These are phyloP conservation scores for Penicillium sp. DNA, from an alignment of 2,329 filamentous ascomycete genomes.

Conservation along the genomic window DNA sequence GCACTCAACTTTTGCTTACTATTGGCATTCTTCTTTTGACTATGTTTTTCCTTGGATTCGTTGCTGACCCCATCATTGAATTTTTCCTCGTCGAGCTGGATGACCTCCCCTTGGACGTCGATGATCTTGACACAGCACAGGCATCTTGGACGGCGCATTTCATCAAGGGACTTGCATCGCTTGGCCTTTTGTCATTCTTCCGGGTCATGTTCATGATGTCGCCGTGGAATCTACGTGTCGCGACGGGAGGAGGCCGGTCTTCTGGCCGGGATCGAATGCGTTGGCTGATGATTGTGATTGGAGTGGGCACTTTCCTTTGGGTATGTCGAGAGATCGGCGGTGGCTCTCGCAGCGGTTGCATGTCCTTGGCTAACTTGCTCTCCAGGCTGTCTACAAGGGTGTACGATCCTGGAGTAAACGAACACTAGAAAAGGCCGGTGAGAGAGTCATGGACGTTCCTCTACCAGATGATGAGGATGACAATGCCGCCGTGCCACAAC, in stretches of 20 bases:
- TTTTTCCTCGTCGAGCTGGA: slow-evolving; percentile 79
- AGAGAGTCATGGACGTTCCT: slow-evolving; percentile 75
- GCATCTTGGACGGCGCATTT: slow-evolving; percentile 80
- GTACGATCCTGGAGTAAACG: slow-evolving; percentile 72
- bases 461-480: slow-evolving; percentile 58
- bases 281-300: slow-evolving; percentile 76
- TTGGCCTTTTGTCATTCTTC: slow-evolving; percentile 81
- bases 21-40: slow-evolving; percentile 67
- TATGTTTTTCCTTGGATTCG: slow-evolving; percentile 82
- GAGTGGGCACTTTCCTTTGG: slow-evolving; percentile 75
- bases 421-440: slow-evolving; percentile 74
- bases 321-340: slow-evolving; percentile 52
- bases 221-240: slow-evolving; percentile 65
- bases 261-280: slow-evolving; percentile 77
- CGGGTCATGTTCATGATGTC: slow-evolving; percentile 76
- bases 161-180: slow-evolving; percentile 82
- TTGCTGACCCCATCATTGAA: slow-evolving; percentile 90
- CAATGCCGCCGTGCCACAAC: slow-evolving; percentile 27
- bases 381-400: slow-evolving; percentile 75
- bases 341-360: not conserved
- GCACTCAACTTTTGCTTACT: slow-evolving; percentile 71
- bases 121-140: slow-evolving; percentile 50
- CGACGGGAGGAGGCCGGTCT: slow-evolving; percentile 48
- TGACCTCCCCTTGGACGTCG: slow-evolving; percentile 53
- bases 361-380: slow-evolving; percentile 22